Conservation (phyloP, 306 rosid genomes). For the Hippophae gyantsensis region DNA sequence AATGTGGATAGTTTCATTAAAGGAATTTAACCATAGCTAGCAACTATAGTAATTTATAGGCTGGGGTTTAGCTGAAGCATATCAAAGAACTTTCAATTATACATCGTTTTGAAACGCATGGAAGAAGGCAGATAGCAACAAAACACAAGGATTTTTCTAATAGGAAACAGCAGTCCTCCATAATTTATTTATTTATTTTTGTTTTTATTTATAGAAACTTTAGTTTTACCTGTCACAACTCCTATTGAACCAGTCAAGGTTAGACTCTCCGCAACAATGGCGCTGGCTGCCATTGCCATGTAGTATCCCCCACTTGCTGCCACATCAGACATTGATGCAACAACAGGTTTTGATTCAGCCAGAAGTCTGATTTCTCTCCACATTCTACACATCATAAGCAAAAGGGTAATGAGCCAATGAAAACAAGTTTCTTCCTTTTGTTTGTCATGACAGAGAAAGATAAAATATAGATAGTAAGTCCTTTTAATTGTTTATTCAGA, state of each 20-base stretch:
- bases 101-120: no score
- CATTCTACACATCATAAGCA: constrained; percentile 53
- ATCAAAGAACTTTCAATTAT: no score
- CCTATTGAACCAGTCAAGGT: constrained; percentile 97
- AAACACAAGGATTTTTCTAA: no score
- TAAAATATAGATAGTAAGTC: not conserved
- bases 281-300: constrained; percentile 92
- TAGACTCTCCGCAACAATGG: constrained; percentile 89
- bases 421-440: not conserved
- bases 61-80: no score
- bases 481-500: no score
- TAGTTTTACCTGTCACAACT: constrained; percentile 68
- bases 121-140: no score
- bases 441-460: not conserved
- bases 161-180: no score
- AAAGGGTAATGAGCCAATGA: constrained; percentile 10
- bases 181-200: not conserved
- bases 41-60: no score
- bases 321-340: constrained; percentile 95
- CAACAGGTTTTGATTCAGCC: constrained; percentile 87
- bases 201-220: constrained; percentile 1
- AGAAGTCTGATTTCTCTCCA: constrained; percentile 96
- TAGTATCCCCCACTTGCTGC: constrained; percentile 99
- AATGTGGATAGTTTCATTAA: no score
- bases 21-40: no score